Percentiles rank a stretch among this genome's conserved stretches.
phyloP scores from a whole-genome alignment of 441 rosid species.

The Isatis lusitanica region DNA sequence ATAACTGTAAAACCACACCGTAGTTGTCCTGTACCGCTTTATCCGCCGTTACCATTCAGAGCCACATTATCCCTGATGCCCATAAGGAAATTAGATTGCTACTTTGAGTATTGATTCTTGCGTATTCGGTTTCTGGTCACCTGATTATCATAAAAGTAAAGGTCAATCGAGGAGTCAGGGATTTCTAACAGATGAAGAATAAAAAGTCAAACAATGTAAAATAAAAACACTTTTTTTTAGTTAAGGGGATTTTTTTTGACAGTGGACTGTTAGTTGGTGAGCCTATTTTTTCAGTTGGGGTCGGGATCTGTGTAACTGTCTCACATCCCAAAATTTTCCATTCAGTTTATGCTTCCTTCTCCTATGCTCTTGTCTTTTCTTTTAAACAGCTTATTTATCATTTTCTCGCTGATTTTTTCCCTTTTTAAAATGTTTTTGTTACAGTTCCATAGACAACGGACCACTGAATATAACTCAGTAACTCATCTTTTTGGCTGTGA shows the following conservation, averaged over 20 bases:
- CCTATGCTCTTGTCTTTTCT: neutral
- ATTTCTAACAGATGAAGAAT: conserved; percentile 1
- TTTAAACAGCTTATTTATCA: neutral
- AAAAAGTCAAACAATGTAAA: conserved; percentile 25
- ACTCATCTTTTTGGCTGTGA: conserved; percentile 6
- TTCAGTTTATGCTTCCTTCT: neutral
- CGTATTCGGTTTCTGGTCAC: neutral
- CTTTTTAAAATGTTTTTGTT: neutral
- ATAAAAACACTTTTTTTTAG: neutral
- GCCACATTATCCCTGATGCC: too few relatives aligned
- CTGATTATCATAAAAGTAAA: conserved; percentile 3
- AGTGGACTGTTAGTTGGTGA: conserved; percentile 30
- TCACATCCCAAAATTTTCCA: conserved; percentile 13
- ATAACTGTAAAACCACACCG: too few relatives aligned
- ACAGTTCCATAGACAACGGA: neutral
- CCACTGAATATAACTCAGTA: conserved; percentile 11
- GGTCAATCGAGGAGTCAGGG: conserved; percentile 11
- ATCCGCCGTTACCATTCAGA: too few relatives aligned
- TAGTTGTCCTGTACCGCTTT: too few relatives aligned
- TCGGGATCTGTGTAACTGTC: conserved; percentile 31
- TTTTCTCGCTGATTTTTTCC: neutral
- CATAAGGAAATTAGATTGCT: neutral
- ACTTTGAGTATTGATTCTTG: neutral
- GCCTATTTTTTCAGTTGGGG: conserved; percentile 19
- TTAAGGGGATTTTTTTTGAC: neutral